phyloP scores from a whole-genome alignment of 352 stramenopile species.

The Globisporangium rhizosaccharum region DNA sequence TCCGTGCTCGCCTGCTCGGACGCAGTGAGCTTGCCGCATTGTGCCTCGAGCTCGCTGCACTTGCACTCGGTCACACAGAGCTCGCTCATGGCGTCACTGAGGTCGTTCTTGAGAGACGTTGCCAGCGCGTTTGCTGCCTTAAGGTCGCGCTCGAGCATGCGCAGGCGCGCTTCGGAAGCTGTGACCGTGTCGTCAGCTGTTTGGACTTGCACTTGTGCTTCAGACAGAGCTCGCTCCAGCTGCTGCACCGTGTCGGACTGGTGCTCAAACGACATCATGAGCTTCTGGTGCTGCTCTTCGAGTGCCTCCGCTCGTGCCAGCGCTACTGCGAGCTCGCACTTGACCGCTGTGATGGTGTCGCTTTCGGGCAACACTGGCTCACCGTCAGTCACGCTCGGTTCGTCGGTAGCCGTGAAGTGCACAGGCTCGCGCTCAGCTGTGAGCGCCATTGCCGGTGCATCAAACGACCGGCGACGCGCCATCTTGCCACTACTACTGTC shows the following conservation, averaged over 20 bases:
- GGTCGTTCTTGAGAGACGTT: conserved; percentile 3
- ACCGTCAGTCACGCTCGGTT: background rate
- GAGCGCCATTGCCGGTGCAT: background rate
- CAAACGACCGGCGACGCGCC: background rate
- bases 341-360: background rate
- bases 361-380: too few species aligned
- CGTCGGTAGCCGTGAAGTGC: background rate
- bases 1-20: background rate
- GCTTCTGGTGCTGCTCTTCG: conserved; percentile 17
- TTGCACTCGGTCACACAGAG: conserved; percentile 12
- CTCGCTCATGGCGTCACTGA: conserved; percentile 13
- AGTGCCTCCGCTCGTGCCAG: conserved; percentile 7
- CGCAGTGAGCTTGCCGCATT: background rate
- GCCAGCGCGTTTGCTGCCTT: background rate
- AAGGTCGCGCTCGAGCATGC: background rate
- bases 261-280: conserved; percentile 12
- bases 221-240: conserved; percentile 11
- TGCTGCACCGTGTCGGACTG: conserved; percentile 8
- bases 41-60: conserved; percentile 6
- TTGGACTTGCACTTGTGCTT: background rate
- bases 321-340: conserved; percentile 7
- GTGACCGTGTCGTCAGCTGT: conserved; percentile 6
- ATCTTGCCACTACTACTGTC: background rate
- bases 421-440: background rate
- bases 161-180: conserved; percentile 3